Conservation (phyloP, 768 basidiomycete species). For the Pleurotus cornucopiae region DNA sequence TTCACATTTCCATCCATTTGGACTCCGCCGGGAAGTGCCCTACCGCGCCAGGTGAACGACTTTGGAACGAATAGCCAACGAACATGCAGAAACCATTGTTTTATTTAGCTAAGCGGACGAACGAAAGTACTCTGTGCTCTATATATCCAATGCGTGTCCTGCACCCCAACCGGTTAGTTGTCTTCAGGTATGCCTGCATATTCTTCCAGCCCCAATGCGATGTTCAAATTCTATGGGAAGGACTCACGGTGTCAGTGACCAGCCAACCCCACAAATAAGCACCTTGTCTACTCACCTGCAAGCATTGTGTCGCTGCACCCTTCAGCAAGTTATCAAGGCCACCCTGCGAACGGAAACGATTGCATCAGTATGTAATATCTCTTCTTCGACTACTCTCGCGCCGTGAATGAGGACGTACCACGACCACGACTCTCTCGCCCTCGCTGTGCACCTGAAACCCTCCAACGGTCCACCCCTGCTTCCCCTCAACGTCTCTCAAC, state of each 20-base stretch:
- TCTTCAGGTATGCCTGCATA: conserved; percentile 53
- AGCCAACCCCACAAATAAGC: not conserved
- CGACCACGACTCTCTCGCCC: conserved; percentile 90
- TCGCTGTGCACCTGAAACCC: conserved; percentile 91
- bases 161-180: not conserved
- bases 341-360: conserved; percentile 44
- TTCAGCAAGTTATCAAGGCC: conserved; percentile 96
- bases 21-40: no score
- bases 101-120: no score
- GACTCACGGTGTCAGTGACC: not conserved
- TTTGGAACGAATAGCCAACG: no score
- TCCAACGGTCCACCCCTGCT: conserved; percentile 88
- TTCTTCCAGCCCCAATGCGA: conserved; percentile 77
- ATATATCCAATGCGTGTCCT: no score
- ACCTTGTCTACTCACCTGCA: conserved; percentile 60
- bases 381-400: no score
- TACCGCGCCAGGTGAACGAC: no score
- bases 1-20: no score
- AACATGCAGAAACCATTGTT: no score
- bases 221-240: conserved; percentile 64
- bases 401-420: conserved; percentile 45
- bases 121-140: no score
- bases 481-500: conserved; percentile 69
- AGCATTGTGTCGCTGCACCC: conserved; percentile 97
- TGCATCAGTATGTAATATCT: no score